Percentiles rank a stretch among this genome's conserved stretches.
Conservation (phyloP, 1,284 basidiomycete genomes). For the Irpex lacteus region DNA sequence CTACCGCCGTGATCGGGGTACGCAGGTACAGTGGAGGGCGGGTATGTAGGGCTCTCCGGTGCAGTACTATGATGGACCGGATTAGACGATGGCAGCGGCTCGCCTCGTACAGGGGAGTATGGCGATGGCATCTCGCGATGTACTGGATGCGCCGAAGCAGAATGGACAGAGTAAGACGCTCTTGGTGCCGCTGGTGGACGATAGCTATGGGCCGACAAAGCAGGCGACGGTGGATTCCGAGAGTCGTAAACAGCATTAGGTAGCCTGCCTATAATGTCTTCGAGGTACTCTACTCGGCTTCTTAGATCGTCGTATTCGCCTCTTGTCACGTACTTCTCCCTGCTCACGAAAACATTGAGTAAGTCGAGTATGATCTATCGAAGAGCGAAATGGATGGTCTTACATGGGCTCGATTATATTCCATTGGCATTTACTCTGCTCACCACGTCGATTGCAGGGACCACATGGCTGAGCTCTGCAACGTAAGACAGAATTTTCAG, state of each 20-base stretch:
- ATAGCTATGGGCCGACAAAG: conserved; percentile 23
- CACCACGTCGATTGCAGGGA: conserved; percentile 51
- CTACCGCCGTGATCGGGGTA: background rate
- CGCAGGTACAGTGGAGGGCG: conserved; percentile 3
- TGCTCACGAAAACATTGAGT: conserved; percentile 22
- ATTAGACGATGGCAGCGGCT: conserved; percentile 16
- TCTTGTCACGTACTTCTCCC: conserved; percentile 56
- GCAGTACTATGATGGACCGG: background rate
- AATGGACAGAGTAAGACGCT: conserved; percentile 19
- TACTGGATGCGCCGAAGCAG: conserved; percentile 9
- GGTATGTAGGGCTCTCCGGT: conserved; percentile 23
- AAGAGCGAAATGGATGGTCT: conserved; percentile 22
- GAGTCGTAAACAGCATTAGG: conserved; percentile 11
- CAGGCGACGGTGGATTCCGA: conserved; percentile 18
- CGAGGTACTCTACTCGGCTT: conserved; percentile 37
- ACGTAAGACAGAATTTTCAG: conserved; percentile 13
- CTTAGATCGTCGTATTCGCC: conserved; percentile 52
- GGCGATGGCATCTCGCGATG: conserved; percentile 18
- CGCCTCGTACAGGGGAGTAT: conserved; percentile 22
- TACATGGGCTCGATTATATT: conserved; percentile 56
- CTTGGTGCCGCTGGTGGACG: conserved; percentile 26
- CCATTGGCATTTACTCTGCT: conserved; percentile 56
- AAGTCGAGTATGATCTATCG: conserved; percentile 11
- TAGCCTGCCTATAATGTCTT: conserved; percentile 26
- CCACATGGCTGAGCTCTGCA: conserved; percentile 52